Evolutionary conservation across 139 green algal species (phyloP), one percentile per base, ranked within the genome.

Genomic region (Nannochloris sp.): DNA sequence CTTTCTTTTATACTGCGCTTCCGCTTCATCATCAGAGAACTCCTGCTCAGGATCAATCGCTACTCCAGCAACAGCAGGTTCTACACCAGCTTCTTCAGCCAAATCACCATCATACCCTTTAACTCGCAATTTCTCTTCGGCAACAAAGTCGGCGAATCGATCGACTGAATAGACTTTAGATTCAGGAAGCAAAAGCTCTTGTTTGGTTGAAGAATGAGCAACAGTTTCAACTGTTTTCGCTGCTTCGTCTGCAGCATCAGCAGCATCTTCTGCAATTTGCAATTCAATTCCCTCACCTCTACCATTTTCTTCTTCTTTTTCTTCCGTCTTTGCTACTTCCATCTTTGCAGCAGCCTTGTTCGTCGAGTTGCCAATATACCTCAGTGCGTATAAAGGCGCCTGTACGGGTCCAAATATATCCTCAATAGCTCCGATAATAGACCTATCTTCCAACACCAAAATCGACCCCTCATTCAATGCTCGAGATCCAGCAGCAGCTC

Each of bases 391-490:
- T 36, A 84, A 39, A 25, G 48, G 48, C 9, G n/a, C 27, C 15
- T 2, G n/a, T 46, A 70, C 62, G 2, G 77, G 77, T 6, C 77
- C 77, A 74, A 84, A 84, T 2, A 81, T 70, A 57, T 84, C 77
- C 44, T 84, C 77, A 6, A 84, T 51, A n/a, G 59, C 54, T 3
- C 77, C 77, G 2, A 84, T 38, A 7, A 56, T 31, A 2, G 45
- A 55, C 30, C 65, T 73, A 19, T 71, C 66, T 31, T 35, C 32
- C 12, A 76, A 38, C 24, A 71, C 71, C 32, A 84, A 53, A 37
- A 84, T 60, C 12, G 60, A 77, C 2, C 67, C 70, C 51, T 85
- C 76, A 12, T 60, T 58, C 10, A 84, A 65, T 2, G 71, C 66
- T 19, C 60, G 42, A 44, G 35, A 60, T 36, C 62, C 55, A 12